Evolutionary conservation across 2,329 filamentous ascomycete species (phyloP), one percentile per base, ranked within the genome.

Genomic region (Piedraia hortae): DNA sequence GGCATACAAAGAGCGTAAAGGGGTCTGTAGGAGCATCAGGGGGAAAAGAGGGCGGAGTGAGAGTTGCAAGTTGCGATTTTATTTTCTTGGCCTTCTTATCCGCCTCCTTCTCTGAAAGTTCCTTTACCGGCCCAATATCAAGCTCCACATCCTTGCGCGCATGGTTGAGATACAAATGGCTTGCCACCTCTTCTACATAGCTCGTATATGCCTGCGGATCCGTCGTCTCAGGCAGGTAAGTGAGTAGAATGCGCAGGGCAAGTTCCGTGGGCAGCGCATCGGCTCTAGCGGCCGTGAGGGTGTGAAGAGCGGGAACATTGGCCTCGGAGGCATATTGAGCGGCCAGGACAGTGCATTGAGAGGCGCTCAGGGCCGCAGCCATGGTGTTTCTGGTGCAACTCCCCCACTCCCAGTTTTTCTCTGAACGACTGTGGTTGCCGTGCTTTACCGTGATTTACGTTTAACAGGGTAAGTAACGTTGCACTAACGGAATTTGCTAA

Each of bases 261-360:
- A 77, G 48, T 25, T 71, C 62, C 19, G 59, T 55, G 13, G 57
- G 53, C 24, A 85, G 50, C 16, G 66, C 53, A 24, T 56, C 48
- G 23, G 47, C 44, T 33, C 71, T 50, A 17, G 53, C 48, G 11
- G 56, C 50, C 23, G 62, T 54, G 29, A 85, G 50, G 23, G 50
- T 51, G 25, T 58, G 54, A 27, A 85, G 48, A 31, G 57, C 54
- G 33, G 54, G 42, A 34, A 78, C 51, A 39, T 80, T 60, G 37
- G 62, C 56, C 34, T 61, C 59, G 28, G 59, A 57, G 24, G 73
- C 63, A 34, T 67, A 57, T 36, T 75, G 62, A 11, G 66, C 65
- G 19, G 74, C 69, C 21, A 82, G 57, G 26, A 85, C 58, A 26
- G 77, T 50, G 31, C 67, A 60, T 41, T 77, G 72, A 25, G 68